Evolutionary conservation across 1,139 yeast species (phyloP), one percentile per base, ranked within the genome.

Genomic region (Pneumocystis oryctolagi): DNA sequence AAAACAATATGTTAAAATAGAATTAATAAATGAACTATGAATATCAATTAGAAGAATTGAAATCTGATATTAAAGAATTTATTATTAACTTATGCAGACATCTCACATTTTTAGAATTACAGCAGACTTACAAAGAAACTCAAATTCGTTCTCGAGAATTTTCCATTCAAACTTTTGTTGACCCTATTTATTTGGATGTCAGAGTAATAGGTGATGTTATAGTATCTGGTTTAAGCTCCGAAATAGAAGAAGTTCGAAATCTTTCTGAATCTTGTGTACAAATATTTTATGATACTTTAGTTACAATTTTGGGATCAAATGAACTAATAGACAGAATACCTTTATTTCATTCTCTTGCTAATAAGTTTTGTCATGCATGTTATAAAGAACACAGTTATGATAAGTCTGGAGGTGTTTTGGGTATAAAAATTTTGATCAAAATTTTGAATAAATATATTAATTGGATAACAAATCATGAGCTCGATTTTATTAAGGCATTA

Each of bases 331-430:
- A 86, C 64, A 79, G 81, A 64, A 85, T 88, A 62, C 89, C 95
- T 2, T 79, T 89, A 60, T 81, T 89, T 69, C 81, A 94, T 66
- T 80, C 86, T 5, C 78, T 90, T 78, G 84, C 88, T 69, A 85
- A 89, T 64, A 84, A 85, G 64, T 85, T 92, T 68, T 84, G 95
- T 60, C 98, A 92, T 71, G 82, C 89, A 65, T 92, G 98, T 73
- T 92, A 87, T 72, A 94, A 87, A 67, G 96, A 89, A 72, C 85
- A 82, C 60, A 90, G 87, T 73, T 87, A 86, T 71, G 80, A 84
- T 53, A 92, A 94, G 69, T 79, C 88, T 28, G 97, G 97, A 9
- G 97, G 97, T 37, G 84, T 92, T 56, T 72, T 87, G 28, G 98
- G 98, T 35, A 77, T 94, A 62, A 80, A 82, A 68, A 82, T 89